Evolutionary conservation across 2,329 filamentous ascomycete species (phyloP), one percentile per base, ranked within the genome.

Genomic region (Sordariomycetes sp.): DNA sequence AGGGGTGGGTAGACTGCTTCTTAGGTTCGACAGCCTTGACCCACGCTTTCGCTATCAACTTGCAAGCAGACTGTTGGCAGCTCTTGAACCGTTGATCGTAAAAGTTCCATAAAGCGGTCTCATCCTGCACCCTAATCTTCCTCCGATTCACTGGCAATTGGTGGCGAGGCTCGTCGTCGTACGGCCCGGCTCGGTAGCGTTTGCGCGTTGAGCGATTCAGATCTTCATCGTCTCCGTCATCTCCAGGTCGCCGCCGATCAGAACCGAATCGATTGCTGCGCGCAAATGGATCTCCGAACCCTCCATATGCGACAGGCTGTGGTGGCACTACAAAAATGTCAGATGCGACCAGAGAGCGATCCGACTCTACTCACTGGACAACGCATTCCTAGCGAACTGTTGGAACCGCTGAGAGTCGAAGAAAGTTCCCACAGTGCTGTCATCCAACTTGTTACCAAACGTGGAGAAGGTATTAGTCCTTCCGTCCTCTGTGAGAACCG

Each of bases 1-100:
- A 87, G 0, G 82, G 82, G 45, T 82, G 76, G 14, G 73, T 79
- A 0, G 79, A 79, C 53, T 86, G 82, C 54, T 87, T 87, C 57
- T 82, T 85, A 0, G 82, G 82, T 45, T 83, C 80, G 3, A 86
- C 74, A 2, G 75, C 67, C 48, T 85, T 85, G 39, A 87, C 77
- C 74, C 82, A 86, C 9, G 74, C 78, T 51, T 86, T 87, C 21
- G 76, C 76, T 34, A 86, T 77, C 18, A 78, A 60, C 54, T 86
- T 86, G 57, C 79, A 81, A 6, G 77, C 72, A 2, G 75, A 70
- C 46, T 87, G 82, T 46, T 86, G 81, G 44, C 81, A 72, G 38
- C 72, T 70, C 41, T 72, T 74, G 49, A 86, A 76, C 1, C 75
- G 61, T 26, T 69, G 64, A 31, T 71, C 63, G 42, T 82, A 81